These are phyloP conservation scores for Brasilioporus rufonigricans DNA, from an alignment of 768 basidiomycete species.

Conservation along the genomic window DNA sequence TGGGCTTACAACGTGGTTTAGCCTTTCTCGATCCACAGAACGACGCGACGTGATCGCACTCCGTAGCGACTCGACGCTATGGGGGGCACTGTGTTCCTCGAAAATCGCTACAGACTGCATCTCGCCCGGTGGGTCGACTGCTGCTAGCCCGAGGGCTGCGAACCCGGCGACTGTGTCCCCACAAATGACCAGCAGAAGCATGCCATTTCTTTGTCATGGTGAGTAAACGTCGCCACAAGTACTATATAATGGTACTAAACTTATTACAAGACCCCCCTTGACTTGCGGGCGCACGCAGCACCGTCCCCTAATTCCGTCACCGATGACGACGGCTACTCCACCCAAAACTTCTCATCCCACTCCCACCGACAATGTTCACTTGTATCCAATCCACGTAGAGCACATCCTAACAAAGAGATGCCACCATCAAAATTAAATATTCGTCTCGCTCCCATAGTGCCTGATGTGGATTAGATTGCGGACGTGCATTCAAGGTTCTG, in stretches of 20 bases:
- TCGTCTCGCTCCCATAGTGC: conserved; percentile 9
- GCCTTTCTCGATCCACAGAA: conserved; percentile 8
- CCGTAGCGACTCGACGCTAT: background rate
- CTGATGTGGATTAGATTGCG: conserved; percentile 15
- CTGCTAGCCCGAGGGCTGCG: background rate
- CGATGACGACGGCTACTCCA: background rate
- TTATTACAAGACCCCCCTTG: background rate
- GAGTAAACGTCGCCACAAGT: background rate
- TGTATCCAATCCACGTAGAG: background rate
- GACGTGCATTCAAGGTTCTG: conserved; percentile 15
- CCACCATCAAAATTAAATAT: conserved; percentile 14
- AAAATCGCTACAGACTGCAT: background rate
- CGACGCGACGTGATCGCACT: background rate
- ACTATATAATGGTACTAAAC: background rate
- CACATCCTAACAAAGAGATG: background rate
- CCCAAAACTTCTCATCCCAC: background rate
- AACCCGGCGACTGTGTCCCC: background rate
- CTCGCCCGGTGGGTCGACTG: background rate
- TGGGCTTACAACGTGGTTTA: conserved; percentile 24
- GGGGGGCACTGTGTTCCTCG: background rate
- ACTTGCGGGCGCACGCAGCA: background rate
- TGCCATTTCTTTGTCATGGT: background rate
- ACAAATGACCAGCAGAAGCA: background rate
- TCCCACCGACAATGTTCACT: conserved; percentile 7
- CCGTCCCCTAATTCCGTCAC: background rate